Evolutionary conservation across 1,139 yeast species (phyloP), one percentile per base, ranked within the genome.

Genomic region (Suhomyces bolitotheri): DNA sequence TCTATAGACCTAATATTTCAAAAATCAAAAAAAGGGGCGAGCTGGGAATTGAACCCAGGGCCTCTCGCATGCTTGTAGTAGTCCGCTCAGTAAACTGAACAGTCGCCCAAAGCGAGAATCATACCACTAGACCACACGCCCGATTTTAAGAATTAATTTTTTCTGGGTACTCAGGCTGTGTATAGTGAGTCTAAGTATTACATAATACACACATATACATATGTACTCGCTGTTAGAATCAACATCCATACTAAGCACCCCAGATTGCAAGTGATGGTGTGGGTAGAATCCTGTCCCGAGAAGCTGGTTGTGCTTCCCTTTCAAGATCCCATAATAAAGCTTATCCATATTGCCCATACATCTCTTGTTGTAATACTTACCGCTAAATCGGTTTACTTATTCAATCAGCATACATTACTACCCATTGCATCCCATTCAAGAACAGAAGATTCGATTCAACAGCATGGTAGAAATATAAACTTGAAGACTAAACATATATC

Each of bases 251-350:
- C n/a, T n/a, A n/a, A n/a, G n/a, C n/a, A n/a, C n/a, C n/a, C n/a
- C n/a, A n/a, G n/a, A n/a, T n/a, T n/a, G n/a, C n/a, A n/a, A n/a
- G n/a, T 14, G 40, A 66, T 67, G 73, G 66, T 60, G 12, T 67
- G 71, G 69, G 52, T 69, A 28, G 62, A 64, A 40, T 51, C 64
- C 17, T 53, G 61, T 41, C 71, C 72, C 14, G 55, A 49, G 34
- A 36, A 53, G n/a, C 64, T 54, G 56, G 50, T 57, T 9, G 62
- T 69, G 10, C 36, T 52, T 27, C 49, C 60, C 13, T 48, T 53
- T 13, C 42, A 47, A 9, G 62, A 56, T 30, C 44, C 46, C 2
- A 47, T 63, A 5, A 21, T 67, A 5, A 55, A 56, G 8, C 40
- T 64, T 7, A 41, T 56, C 7, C 59, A 56, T 28, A 48, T 68